Evolutionary conservation across 2,329 filamentous ascomycete genomes (phyloP), one percentile per base, ranked within the genome.

Genomic region (Stemphylium vesicarium): DNA sequence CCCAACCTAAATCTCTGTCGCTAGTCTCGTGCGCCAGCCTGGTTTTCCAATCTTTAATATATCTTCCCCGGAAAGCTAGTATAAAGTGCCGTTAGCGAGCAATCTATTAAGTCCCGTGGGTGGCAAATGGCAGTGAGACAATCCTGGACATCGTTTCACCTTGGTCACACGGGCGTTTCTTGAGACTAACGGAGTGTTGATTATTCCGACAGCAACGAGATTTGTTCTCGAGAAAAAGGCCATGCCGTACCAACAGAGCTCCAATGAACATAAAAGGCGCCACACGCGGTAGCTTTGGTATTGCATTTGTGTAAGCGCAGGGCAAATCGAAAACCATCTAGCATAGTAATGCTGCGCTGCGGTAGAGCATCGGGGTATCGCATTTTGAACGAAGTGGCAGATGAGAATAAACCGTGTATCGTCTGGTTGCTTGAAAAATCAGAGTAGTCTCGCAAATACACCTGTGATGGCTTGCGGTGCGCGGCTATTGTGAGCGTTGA

Each of bases 41-140:
- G 44, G 55, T 54, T 59, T 53, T 53, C 37, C 29, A 43, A 13
- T 56, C 37, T 45, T 42, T 57, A 68, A 68, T 68, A 35, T 65
- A 63, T 50, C 39, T 42, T 26, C 39, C 50, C 60, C 57, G 65
- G 62, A 55, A 59, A 46, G 18, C 42, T 41, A 37, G 56, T 18
- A 24, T 51, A 11, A 48, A 54, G 31, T 59, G 46, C 62, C 65
- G 63, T 54, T 60, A 68, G 65, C 60, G 63, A 64, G 41, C 32
- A 55, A 51, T 51, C 6, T 46, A 29, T 20, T 18, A 43, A 2
- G 4, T 9, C 2, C 11, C 20, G n/a, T 26, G 13, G 20, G 31
- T 22, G 33, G 22, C 50, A 29, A 40, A 53, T 48, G 9, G 16
- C 12, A 15, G 16, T 16, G 11, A 26, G 5, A 26, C 13, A 5